Evolutionary conservation across 2,329 filamentous ascomycete species (phyloP), one percentile per base, ranked within the genome.

Genomic region (Colletotrichum euphorbiae): DNA sequence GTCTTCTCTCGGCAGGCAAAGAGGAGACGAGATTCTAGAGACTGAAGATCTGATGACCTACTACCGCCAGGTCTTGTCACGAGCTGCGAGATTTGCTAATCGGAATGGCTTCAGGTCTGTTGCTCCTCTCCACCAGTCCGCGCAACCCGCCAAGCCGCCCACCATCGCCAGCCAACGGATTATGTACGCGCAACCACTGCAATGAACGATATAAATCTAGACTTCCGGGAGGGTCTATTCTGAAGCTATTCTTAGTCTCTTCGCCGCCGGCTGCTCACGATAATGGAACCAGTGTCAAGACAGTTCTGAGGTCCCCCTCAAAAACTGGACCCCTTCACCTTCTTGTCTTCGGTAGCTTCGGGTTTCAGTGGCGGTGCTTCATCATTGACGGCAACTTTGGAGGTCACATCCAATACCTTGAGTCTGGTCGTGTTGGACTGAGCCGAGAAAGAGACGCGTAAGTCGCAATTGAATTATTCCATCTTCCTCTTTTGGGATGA

Each of bases 111-210:
- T 58, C 33, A 45, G 36, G n/a, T 48, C 24, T 52, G 60, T 36
- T 40, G 52, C 54, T 67, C 59, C 19, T 19, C 33, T 2, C 45
- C 17, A 33, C 31, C 15, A 45, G 52, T 31, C 64, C 43, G 52
- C 60, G 24, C 52, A 48, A 51, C 45, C 4, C 31, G 52, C 60
- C 64, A 48, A 67, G 64, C 17, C 19, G 45, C 55, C 21, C 42
- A 46, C 38, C 59, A 57, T 57, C 51, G 59, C 64, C 45, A 28
- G 28, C 42, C 45, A 15, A 11, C 0, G 4, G 21, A 33, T 1
- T 3, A 6, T 3, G 52, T 42, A 56, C 38, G 52, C 52, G 8
- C 52, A 56, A 43, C 42, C 7, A 17, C 28, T 28, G 11, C 38
- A 15, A 11, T 6, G 13, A 11, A 9, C 6, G 4, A 3, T 19